Base-by-base conservation (phyloP, 441 rosid genomes). In the Pelargonium fulgidum region DNA sequence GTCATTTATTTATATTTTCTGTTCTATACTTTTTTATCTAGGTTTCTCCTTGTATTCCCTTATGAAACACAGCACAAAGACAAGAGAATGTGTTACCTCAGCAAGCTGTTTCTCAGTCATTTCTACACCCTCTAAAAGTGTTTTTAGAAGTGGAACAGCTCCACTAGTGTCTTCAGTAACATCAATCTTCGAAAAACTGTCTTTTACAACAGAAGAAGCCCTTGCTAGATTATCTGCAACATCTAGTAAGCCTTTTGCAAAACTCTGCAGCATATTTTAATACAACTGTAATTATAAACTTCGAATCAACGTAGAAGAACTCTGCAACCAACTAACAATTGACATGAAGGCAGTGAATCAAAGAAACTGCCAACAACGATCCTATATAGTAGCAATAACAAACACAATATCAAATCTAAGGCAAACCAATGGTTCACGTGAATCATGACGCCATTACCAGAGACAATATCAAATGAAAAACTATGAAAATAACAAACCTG, bases 21-120 rank as follows among this genome's bases (percentile, higher is more conserved):
- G 16, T 48, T 48, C 4, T 48, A 13, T 48, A 48, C n/a, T 48
- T 48, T 48, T 3, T 48, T 13, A 48, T 48, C 56, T 48, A 48
- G 3, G 56, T 4, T 48, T 47, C n/a, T 12, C n/a, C 56, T 48
- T 48, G 56, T 48, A 48, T 13, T 48, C 56, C n/a, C 16, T 48
- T 12, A 11, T 48, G 56, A 48, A 4, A 1, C 13, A 48, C 14
- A 48, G 56, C n/a, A 11, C 14, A 48, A 48, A 13, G 10, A 45
- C 6, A 8, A 67, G 52, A 59, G 7, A 62, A 48, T 45, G 50
- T 45, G 9, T 13, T 80, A 91, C 99, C 88, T 86, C 92, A n/a
- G 68, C 80, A 68, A 94, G 84, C 76, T 91, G 97, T 78, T 91
- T 94, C 80, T 94, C 96, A 12, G 99, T 94, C 99, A 91, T 94